A percentile compares a stretch with the other conserved stretches of the same genome.
phyloP scores from a whole-genome alignment of 495 filamentous ascomycete genomes.

The Xylaria grammica region DNA sequence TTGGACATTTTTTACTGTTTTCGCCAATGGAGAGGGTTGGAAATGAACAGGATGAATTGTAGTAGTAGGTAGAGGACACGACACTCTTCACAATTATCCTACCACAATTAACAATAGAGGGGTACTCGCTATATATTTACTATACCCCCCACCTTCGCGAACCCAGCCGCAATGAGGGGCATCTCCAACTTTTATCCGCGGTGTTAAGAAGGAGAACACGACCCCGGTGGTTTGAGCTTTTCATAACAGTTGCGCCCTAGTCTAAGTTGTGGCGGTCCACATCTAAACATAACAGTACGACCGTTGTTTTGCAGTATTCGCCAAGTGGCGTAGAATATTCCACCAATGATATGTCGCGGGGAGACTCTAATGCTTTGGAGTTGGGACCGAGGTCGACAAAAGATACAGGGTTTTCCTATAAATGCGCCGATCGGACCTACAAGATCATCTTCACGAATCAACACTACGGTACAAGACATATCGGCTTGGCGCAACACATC shows the following conservation, averaged over 20 bases:
- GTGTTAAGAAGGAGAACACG: neutral
- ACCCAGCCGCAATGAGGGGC: conserved; percentile 10
- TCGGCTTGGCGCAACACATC: neutral
- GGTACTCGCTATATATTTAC: conserved; percentile 17
- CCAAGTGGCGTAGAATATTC: conserved; percentile 1
- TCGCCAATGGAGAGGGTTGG: neutral
- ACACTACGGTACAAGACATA: neutral
- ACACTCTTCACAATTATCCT: conserved; percentile 1
- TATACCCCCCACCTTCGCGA: conserved; percentile 14
- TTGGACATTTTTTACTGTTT: conserved; percentile 34
- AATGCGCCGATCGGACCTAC: neutral
- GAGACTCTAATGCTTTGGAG: neutral
- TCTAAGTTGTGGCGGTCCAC: conserved; percentile 4
- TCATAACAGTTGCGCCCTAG: neutral
- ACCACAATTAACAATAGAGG: conserved; percentile 7
- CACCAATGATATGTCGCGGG: conserved; percentile 14
- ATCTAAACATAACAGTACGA: neutral
- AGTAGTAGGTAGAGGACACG: neutral
- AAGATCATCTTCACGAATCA: neutral
- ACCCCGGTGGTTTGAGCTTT: conserved; percentile 4
- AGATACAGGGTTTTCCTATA: neutral
- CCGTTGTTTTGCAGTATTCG: neutral
- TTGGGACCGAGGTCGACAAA: neutral
- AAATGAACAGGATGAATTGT: neutral
- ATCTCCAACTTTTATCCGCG: conserved; percentile 5